Conservation (phyloP, 164 flowering plant species). For the Hamamelis virginiana region DNA sequence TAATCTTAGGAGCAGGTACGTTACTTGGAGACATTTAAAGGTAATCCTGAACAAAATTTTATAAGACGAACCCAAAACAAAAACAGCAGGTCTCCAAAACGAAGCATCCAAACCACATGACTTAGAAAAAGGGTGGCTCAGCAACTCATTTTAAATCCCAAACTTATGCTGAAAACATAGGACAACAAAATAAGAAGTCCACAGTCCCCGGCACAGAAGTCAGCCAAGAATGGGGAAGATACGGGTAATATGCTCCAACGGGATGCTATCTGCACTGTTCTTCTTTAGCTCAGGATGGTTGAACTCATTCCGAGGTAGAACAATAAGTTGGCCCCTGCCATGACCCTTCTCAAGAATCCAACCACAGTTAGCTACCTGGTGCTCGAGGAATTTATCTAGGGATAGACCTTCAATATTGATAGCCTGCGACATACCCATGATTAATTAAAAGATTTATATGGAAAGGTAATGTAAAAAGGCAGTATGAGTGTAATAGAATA, state of each 20-base stretch:
- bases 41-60: too few relatives aligned
- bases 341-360: slow-evolving; percentile 77
- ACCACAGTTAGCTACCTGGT: slow-evolving; percentile 68
- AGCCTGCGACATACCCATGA: slow-evolving; percentile 47
- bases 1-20: too few relatives aligned
- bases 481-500: too few relatives aligned
- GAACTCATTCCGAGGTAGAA: slow-evolving; percentile 72
- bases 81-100: background rate
- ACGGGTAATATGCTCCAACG: slow-evolving; percentile 75
- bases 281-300: slow-evolving; percentile 90
- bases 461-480: background rate
- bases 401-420: slow-evolving; percentile 86
- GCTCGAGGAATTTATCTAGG: slow-evolving; percentile 89
- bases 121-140: background rate
- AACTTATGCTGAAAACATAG: slow-evolving; percentile 4
- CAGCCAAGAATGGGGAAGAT: slow-evolving; percentile 85
- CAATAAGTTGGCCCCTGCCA: slow-evolving; percentile 66
- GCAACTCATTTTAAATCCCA: background rate
- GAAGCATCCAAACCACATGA: background rate
- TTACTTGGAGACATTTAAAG: too few relatives aligned
- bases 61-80: background rate
- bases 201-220: background rate
- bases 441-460: background rate
- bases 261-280: slow-evolving; percentile 61
- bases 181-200: background rate